These are phyloP conservation scores for Microbotryum saponariae DNA, from an alignment of 1,284 basidiomycete genomes.

Conservation along the genomic window DNA sequence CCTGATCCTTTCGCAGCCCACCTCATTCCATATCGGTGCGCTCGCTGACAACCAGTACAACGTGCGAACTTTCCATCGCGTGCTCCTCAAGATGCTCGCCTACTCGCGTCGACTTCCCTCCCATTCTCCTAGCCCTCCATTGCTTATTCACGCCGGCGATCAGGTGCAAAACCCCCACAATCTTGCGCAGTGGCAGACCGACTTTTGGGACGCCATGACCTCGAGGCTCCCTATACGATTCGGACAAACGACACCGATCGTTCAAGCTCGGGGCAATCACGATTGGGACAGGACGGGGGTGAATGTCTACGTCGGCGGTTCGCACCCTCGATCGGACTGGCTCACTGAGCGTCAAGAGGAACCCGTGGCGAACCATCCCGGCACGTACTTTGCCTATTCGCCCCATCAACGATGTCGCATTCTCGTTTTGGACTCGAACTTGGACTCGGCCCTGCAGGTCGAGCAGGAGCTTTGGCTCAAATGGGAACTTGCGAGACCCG, in stretches of 20 bases:
- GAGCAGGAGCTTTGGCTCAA: conserved; percentile 34
- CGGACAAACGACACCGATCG: conserved; percentile 24
- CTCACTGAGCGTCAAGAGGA: neutral
- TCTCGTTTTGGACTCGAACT: conserved; percentile 34
- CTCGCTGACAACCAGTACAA: conserved; percentile 35
- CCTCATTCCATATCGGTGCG: conserved; percentile 27
- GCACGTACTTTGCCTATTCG: conserved; percentile 30
- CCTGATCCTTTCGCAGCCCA: conserved; percentile 3
- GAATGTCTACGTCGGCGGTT: conserved; percentile 32
- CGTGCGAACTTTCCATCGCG: conserved; percentile 25
- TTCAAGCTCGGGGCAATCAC: conserved; percentile 32
- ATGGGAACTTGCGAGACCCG: conserved; percentile 25
- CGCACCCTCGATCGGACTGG: conserved; percentile 11
- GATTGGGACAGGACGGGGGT: conserved; percentile 33
- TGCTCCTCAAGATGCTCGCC: conserved; percentile 19
- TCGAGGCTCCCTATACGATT: conserved; percentile 1
- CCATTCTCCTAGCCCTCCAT: conserved; percentile 9
- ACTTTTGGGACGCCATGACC: conserved; percentile 34
- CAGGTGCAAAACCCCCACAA: conserved; percentile 31
- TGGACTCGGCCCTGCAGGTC: conserved; percentile 22
- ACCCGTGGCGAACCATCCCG: neutral
- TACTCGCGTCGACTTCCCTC: conserved; percentile 4
- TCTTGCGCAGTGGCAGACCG: conserved; percentile 35
- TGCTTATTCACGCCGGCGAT: conserved; percentile 35
- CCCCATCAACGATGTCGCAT: conserved; percentile 31